A percentile compares a stretch with the other conserved stretches of the same genome.
Evolutionary conservation across 2,329 filamentous ascomycete genomes (phyloP).

Genomic region (Chaetoscypha palmicola): DNA sequence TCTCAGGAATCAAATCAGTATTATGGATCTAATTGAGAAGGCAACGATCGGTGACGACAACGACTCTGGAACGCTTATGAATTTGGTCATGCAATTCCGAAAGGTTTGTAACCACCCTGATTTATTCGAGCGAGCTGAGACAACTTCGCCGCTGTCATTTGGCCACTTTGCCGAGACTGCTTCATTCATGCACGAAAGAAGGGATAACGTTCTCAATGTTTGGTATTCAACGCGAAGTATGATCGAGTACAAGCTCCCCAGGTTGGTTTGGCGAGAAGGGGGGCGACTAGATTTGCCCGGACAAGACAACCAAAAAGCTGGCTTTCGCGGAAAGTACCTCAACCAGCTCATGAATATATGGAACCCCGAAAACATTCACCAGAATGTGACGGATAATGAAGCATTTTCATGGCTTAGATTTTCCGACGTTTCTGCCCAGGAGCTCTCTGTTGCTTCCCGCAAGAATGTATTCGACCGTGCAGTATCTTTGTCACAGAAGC

Average conservation of each 20-base stretch:
- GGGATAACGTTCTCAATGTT: constrained; percentile 58
- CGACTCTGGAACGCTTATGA: constrained; percentile 95
- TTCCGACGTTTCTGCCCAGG: constrained; percentile 65
- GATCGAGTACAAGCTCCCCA: constrained; percentile 79
- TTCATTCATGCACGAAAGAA: constrained; percentile 85
- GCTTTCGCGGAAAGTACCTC: constrained; percentile 73
- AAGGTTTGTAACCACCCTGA: constrained; percentile 99
- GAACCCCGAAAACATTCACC: constrained; percentile 68
- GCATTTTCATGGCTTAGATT: constrained; percentile 90
- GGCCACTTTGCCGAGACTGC: constrained; percentile 91
- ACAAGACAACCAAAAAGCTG: constrained; percentile 64
- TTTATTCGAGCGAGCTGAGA: constrained; percentile 90
- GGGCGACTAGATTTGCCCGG: constrained; percentile 71
- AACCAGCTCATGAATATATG: constrained; percentile 85
- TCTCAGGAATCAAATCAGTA: constrained; percentile 92
- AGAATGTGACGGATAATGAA: constrained; percentile 52
- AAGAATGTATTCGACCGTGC: constrained; percentile 69
- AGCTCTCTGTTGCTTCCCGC: constrained; percentile 64
- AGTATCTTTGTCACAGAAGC: constrained; percentile 47
- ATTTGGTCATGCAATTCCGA: constrained; percentile 98
- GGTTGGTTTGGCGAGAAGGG: constrained; percentile 71
- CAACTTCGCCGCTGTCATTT: constrained; percentile 74
- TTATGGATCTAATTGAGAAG: constrained; percentile 98
- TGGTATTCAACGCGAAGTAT: constrained; percentile 81
- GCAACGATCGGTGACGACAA: constrained; percentile 88